phyloP scores from a whole-genome alignment of 2,329 filamentous ascomycete genomes.

The Aspergillus arachidicola region DNA sequence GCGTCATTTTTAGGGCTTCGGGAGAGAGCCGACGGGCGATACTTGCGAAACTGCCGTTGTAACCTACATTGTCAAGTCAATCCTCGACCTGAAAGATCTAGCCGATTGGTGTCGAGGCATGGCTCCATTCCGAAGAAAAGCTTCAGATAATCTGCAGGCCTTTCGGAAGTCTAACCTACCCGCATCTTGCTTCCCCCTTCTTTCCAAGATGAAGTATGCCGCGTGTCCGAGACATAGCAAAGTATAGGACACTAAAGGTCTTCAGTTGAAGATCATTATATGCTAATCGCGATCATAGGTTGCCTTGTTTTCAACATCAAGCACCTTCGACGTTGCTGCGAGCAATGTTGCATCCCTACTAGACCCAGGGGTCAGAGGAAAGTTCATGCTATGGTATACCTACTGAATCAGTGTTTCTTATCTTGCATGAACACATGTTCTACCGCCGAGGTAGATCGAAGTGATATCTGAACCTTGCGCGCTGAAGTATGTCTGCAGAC shows the following conservation, averaged over 20 bases:
- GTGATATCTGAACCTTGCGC: background rate
- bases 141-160: background rate
- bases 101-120: background rate
- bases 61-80: background rate
- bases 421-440: background rate
- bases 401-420: background rate
- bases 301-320: background rate
- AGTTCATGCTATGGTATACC: background rate
- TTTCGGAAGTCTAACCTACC: background rate
- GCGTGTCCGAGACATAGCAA: background rate
- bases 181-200: background rate
- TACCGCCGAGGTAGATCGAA: background rate
- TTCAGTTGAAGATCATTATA: background rate
- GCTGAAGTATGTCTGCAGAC: background rate
- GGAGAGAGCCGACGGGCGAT: background rate
- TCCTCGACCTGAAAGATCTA: background rate
- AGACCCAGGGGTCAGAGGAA: background rate
- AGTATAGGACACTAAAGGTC: background rate
- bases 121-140: background rate
- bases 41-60: background rate
- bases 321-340: background rate
- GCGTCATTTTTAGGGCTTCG: background rate
- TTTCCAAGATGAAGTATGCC: background rate
- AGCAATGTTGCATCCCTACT: background rate
- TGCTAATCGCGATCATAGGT: background rate